Percentiles rank a stretch among this genome's conserved stretches.
These are phyloP conservation scores for Colletotrichum gigasporum DNA, from an alignment of 2,329 filamentous ascomycete genomes.

Conservation along the genomic window DNA sequence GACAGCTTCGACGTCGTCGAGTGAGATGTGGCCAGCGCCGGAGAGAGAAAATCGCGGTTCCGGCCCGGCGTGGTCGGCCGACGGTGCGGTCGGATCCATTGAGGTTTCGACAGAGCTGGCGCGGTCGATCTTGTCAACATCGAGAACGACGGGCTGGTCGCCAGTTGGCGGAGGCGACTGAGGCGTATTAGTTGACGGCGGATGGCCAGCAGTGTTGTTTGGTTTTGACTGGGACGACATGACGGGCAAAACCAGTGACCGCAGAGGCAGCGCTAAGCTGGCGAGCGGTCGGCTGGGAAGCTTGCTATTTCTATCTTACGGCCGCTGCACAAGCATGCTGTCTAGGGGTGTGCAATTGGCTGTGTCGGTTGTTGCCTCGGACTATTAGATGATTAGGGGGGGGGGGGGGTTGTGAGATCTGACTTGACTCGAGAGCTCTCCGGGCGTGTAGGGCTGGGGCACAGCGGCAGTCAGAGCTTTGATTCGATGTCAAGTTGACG, in stretches of 20 bases:
- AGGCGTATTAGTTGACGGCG: not conserved
- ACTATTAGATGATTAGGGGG: no score
- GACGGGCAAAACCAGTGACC: not conserved
- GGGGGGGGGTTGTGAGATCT: not conserved
- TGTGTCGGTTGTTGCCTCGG: not conserved
- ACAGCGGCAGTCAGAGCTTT: no score
- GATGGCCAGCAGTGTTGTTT: not conserved
- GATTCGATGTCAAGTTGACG: no score
- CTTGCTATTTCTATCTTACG: not conserved
- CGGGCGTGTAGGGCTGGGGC: no score
- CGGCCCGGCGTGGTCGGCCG: conserved; percentile 22
- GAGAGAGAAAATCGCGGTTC: conserved; percentile 40
- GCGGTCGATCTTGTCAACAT: conserved; percentile 44
- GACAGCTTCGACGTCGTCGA: conserved; percentile 65
- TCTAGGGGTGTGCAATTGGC: no score
- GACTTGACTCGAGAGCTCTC: not conserved
- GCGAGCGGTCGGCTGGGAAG: not conserved
- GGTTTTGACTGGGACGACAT: conserved; percentile 2
- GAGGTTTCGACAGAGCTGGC: conserved; percentile 44
- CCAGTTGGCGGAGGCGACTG: not conserved
- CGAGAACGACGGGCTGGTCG: conserved; percentile 14
- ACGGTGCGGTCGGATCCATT: conserved; percentile 35
- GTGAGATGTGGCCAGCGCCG: conserved; percentile 49
- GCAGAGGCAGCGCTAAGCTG: not conserved
- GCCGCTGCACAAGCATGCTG: not conserved